Conservation (phyloP, 2,329 filamentous ascomycete species). For the Sclerotiophoma versabilis region DNA sequence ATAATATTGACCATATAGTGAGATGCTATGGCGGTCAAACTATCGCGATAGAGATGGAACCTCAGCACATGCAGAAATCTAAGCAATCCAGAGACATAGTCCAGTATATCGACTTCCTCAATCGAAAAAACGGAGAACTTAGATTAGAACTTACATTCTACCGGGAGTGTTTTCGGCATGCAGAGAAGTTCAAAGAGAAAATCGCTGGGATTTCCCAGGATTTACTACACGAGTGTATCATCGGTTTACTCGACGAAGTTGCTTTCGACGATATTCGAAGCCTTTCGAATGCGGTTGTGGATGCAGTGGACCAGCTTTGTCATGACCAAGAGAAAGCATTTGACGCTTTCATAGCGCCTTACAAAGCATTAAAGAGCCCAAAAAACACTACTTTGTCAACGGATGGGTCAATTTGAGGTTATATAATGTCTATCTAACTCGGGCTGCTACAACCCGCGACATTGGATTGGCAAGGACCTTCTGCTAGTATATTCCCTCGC, state of each 20-base stretch:
- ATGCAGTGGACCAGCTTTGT: not conserved
- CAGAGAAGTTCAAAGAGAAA: not conserved
- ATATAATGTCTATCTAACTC: not conserved
- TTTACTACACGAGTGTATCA: not conserved
- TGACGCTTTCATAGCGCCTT: conserved; percentile 19
- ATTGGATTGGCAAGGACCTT: not conserved
- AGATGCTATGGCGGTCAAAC: not conserved
- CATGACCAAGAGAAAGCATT: conserved; percentile 6
- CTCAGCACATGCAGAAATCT: not conserved
- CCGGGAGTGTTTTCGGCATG: not conserved
- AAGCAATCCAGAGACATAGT: not conserved
- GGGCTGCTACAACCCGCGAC: not conserved
- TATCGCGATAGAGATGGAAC: not conserved
- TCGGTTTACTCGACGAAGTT: not conserved
- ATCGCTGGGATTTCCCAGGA: not conserved
- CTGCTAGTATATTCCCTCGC: not conserved
- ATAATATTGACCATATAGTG: not conserved
- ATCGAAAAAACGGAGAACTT: not conserved
- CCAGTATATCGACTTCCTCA: not conserved
- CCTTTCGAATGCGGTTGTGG: not conserved
- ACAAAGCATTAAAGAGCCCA: conserved; percentile 8
- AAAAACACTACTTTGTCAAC: conserved; percentile 3
- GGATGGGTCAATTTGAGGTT: conserved; percentile 12
- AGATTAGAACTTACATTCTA: not conserved
- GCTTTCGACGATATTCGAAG: not conserved